Conservation (phyloP, 148 eudicot genomes). For the Cornus controversa region DNA sequence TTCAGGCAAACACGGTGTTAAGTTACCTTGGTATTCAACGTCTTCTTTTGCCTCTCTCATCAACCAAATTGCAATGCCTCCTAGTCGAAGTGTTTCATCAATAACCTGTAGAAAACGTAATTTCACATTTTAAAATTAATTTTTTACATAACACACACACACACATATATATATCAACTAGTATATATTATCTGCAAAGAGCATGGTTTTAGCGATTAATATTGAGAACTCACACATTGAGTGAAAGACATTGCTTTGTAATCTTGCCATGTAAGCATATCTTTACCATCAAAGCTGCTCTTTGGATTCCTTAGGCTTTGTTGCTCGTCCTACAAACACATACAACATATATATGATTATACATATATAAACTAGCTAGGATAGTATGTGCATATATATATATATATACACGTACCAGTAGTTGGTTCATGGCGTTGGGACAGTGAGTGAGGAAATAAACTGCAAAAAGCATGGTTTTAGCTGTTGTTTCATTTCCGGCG, state of each 20-base stretch:
- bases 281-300: conserved; percentile 21
- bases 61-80: conserved; percentile 63
- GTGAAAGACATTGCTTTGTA: conserved; percentile 61
- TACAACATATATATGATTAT: no score
- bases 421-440: conserved; percentile 41
- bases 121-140: not conserved
- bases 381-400: no score
- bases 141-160: no score
- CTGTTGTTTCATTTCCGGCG: conserved; percentile 61
- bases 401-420: no score
- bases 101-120: conserved; percentile 34
- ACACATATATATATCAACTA: no score
- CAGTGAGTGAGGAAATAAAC: conserved; percentile 50
- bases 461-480: conserved; percentile 63
- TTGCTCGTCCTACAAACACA: conserved; percentile 44
- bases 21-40: conserved; percentile 47
- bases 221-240: conserved; percentile 41
- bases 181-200: no score
- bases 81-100: conserved; percentile 55
- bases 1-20: no score
- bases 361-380: no score
- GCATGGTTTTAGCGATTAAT: no score
- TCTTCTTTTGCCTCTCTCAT: conserved; percentile 61
- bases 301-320: conserved; percentile 26
- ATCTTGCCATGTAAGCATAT: conserved; percentile 50